phyloP scores from a whole-genome alignment of 2,329 filamentous ascomycete genomes.

The Mariannaea sp. region DNA sequence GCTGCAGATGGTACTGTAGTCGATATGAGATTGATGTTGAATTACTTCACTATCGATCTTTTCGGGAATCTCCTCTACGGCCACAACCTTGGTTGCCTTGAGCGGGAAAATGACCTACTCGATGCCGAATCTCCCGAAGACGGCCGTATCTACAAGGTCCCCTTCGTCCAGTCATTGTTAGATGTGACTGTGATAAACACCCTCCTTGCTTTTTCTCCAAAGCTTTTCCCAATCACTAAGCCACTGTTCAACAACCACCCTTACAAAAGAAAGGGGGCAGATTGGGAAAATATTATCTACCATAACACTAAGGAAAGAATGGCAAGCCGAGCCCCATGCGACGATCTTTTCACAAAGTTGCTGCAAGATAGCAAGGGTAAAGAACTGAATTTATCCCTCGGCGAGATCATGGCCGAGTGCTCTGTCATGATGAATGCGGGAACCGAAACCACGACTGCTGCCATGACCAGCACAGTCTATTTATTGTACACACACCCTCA shows the following conservation, averaged over 20 bases:
- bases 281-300: slow-evolving; percentile 13
- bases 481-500: slow-evolving; percentile 4
- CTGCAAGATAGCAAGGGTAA: neutral
- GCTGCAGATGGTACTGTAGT: neutral
- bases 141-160: slow-evolving; percentile 5
- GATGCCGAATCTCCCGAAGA: slow-evolving; percentile 1
- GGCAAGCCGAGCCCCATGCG: neutral
- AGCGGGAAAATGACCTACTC: slow-evolving; percentile 12
- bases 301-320: slow-evolving; percentile 2
- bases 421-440: slow-evolving; percentile 15
- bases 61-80: slow-evolving; percentile 3
- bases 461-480: slow-evolving; percentile 2
- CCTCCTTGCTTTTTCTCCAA: neutral
- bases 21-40: slow-evolving; percentile 4
- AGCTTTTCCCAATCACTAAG: neutral
- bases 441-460: slow-evolving; percentile 14
- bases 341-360: neutral
- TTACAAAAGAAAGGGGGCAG: neutral
- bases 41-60: slow-evolving; percentile 21
- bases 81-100: slow-evolving; percentile 4
- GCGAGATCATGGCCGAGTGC: slow-evolving; percentile 6
- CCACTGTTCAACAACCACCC: neutral
- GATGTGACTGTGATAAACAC: slow-evolving; percentile 9
- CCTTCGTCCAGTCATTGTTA: slow-evolving; percentile 7
- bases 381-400: neutral